Conservation (phyloP, 768 basidiomycete genomes). For the Podaxis sp. region DNA sequence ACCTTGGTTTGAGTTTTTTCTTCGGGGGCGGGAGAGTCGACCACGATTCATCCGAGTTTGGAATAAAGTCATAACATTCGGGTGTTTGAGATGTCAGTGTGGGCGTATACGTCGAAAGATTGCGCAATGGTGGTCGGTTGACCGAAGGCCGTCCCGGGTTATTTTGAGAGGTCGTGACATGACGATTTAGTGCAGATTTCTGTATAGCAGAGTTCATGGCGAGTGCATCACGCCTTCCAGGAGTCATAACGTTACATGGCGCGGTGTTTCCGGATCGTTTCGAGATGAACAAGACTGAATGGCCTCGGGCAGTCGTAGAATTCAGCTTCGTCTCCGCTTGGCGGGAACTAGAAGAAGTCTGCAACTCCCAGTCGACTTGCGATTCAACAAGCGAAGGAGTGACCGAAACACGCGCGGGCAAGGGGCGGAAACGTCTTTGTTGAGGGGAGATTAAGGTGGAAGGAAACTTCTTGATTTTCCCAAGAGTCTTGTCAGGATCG, state of each 20-base stretch:
- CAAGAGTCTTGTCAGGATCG: not conserved
- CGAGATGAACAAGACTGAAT: not conserved
- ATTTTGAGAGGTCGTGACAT: not conserved
- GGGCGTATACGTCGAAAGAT: not conserved
- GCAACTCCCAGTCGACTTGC: not conserved
- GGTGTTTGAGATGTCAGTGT: not conserved
- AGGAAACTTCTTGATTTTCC: not conserved
- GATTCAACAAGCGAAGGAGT: too few relatives aligned
- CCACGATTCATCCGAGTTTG: constrained; percentile 4
- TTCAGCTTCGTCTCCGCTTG: not conserved
- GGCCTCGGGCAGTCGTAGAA: not conserved
- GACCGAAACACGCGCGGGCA: too few relatives aligned
- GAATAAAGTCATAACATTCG: not conserved
- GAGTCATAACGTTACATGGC: not conserved
- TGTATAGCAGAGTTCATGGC: not conserved
- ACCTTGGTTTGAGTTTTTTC: constrained; percentile 12
- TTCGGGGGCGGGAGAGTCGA: constrained; percentile 3
- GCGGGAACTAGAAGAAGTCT: not conserved
- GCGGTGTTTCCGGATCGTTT: not conserved
- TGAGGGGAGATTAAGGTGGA: too few relatives aligned
- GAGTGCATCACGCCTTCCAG: not conserved
- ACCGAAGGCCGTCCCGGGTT: too few relatives aligned
- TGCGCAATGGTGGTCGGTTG: not conserved
- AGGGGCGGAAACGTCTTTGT: not conserved
- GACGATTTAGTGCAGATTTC: not conserved